phyloP scores from a whole-genome alignment of 148 eudicot species.

The Camellia lanceoleosa region DNA sequence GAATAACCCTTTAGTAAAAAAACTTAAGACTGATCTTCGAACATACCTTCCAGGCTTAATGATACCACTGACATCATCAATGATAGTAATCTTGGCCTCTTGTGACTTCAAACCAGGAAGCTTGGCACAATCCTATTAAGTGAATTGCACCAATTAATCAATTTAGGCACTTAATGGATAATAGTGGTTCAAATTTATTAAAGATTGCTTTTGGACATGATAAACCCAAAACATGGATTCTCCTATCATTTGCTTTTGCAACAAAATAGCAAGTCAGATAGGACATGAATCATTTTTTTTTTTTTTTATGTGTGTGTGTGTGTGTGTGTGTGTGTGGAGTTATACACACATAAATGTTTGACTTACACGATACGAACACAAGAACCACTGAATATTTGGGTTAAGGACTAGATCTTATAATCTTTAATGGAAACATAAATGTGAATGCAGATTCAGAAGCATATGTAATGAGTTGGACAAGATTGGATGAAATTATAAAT shows the following conservation, averaged over 20 bases:
- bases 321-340: neutral
- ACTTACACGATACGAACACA: neutral
- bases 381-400: neutral
- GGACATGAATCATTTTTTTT: neutral
- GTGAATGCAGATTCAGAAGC: neutral
- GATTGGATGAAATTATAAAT: too few relatives aligned
- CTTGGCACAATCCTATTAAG: slow-evolving; percentile 36
- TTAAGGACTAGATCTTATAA: neutral
- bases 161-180: neutral
- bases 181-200: neutral
- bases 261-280: neutral
- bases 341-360: neutral
- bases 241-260: neutral
- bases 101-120: neutral
- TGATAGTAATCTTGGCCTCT: slow-evolving; percentile 35
- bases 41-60: slow-evolving; percentile 76
- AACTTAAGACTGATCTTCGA: neutral
- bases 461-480: neutral
- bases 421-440: neutral
- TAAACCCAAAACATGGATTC: neutral
- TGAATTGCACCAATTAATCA: slow-evolving; percentile 11
- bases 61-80: slow-evolving; percentile 58
- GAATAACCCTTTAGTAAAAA: neutral
- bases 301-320: too few relatives aligned
- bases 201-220: neutral